Evolutionary conservation across 1,284 basidiomycete genomes (phyloP).

Genomic region (Cerrena zonata): DNA sequence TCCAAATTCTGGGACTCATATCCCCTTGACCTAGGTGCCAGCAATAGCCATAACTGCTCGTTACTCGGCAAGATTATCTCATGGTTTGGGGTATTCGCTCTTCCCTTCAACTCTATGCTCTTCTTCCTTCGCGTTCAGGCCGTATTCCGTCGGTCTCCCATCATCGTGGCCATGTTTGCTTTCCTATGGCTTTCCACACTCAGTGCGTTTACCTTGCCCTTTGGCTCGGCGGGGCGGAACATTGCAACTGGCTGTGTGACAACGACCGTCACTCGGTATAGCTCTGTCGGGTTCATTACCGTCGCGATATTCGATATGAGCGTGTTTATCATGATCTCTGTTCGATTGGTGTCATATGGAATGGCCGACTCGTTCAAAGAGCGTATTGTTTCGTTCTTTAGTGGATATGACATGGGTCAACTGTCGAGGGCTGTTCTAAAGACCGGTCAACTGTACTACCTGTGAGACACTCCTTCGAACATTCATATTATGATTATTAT

Average conservation of each 20-base stretch:
- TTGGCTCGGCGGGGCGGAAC: background rate
- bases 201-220: background rate
- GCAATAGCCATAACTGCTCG: background rate
- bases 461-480: background rate
- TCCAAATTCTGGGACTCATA: background rate
- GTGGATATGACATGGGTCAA: background rate
- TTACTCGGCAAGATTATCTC: conserved; percentile 2
- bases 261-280: conserved; percentile 1
- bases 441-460: conserved; percentile 3
- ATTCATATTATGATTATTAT: background rate
- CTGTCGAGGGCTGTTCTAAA: conserved; percentile 1
- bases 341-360: background rate
- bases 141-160: background rate
- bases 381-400: background rate
- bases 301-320: background rate
- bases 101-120: conserved; percentile 3
- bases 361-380: background rate
- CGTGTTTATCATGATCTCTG: conserved; percentile 2
- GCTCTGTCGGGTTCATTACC: conserved; percentile 1
- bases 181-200: conserved; percentile 2
- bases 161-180: background rate
- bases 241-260: conserved; percentile 2
- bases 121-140: conserved; percentile 6
- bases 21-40: background rate
- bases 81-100: conserved; percentile 2